Evolutionary conservation across 2,329 filamentous ascomycete genomes (phyloP).

Genomic region (Emydomyces testavorans): DNA sequence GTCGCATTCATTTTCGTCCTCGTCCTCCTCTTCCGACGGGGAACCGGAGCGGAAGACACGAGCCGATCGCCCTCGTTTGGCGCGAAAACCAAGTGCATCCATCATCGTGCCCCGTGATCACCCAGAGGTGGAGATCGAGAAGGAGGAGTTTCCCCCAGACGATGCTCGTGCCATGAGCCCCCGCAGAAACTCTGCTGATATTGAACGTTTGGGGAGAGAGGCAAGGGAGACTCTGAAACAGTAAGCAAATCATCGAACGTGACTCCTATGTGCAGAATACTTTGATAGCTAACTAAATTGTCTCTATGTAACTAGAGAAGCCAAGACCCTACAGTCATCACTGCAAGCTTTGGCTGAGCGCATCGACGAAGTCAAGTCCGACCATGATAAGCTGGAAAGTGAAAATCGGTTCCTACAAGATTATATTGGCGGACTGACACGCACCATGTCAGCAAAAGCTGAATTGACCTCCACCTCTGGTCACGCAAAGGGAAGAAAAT

Average conservation of each 20-base stretch:
- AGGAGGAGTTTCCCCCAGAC: conserved; percentile 68
- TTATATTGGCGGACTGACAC: conserved; percentile 94
- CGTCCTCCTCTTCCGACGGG: conserved; percentile 40
- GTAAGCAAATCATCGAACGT: no score
- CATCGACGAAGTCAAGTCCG: conserved; percentile 84
- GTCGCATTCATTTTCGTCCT: conserved; percentile 26
- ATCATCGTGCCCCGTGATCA: conserved; percentile 71
- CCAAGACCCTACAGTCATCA: conserved; percentile 76
- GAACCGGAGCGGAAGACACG: conserved; percentile 35
- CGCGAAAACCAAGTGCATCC: conserved; percentile 67
- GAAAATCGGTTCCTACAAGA: conserved; percentile 97
- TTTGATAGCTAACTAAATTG: conserved; percentile 15
- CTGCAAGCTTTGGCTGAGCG: conserved; percentile 82
- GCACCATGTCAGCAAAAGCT: conserved; percentile 47
- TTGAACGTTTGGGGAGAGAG: conserved; percentile 75
- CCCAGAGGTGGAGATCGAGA: conserved; percentile 58
- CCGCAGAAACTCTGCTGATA: conserved; percentile 75
- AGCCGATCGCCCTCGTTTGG: conserved; percentile 53
- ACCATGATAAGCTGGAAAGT: conserved; percentile 91
- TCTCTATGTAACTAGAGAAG: conserved; percentile 51
- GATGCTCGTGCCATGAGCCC: conserved; percentile 94
- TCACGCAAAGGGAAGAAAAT: conserved; percentile 37
- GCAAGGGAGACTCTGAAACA: conserved; percentile 55
- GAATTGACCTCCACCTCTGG: conserved; percentile 45
- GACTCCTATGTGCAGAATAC: not conserved